Percentiles rank a stretch among this genome's conserved stretches.
Conservation (phyloP, 2,329 filamentous ascomycete species). For the Cercospora sp. region DNA sequence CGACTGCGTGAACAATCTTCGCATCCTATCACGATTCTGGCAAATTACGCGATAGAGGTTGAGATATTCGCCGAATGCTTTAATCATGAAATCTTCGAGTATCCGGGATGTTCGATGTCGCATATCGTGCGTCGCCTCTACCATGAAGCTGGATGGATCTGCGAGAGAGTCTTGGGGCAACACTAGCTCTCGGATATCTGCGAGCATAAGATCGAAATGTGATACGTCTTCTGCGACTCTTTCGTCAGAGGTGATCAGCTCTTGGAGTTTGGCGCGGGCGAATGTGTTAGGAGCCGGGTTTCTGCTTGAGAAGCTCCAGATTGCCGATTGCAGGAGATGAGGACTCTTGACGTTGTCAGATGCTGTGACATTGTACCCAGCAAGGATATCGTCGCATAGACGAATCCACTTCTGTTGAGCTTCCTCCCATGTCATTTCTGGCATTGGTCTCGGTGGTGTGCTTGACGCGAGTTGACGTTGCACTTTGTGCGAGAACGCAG, state of each 20-base stretch:
- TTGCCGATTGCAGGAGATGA: constrained; percentile 30
- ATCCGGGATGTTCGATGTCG: constrained; percentile 70
- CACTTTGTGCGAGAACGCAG: constrained; percentile 86
- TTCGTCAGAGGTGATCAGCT: constrained; percentile 67
- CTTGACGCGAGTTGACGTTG: constrained; percentile 91
- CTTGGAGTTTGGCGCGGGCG: constrained; percentile 62
- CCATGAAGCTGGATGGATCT: constrained; percentile 71
- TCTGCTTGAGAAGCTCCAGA: constrained; percentile 66
- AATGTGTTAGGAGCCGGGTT: constrained; percentile 79
- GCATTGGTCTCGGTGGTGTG: constrained; percentile 87
- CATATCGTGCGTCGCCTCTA: constrained; percentile 72
- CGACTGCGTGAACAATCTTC: constrained; percentile 84
- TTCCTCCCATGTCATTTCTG: constrained; percentile 71
- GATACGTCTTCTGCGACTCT: constrained; percentile 66
- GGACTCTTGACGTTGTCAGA: constrained; percentile 28
- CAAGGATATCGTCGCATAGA: constrained; percentile 70
- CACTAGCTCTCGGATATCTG: constrained; percentile 76
- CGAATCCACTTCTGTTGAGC: constrained; percentile 69
- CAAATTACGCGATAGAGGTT: constrained; percentile 82
- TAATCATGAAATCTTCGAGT: constrained; percentile 68
- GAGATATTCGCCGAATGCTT: constrained; percentile 64
- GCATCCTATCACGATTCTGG: constrained; percentile 84
- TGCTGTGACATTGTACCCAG: constrained; percentile 44
- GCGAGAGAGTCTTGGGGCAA: constrained; percentile 71
- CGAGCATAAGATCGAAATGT: constrained; percentile 73